Conservation (phyloP, 176 grass and related monocot species). For the Eragrostis curvula region DNA sequence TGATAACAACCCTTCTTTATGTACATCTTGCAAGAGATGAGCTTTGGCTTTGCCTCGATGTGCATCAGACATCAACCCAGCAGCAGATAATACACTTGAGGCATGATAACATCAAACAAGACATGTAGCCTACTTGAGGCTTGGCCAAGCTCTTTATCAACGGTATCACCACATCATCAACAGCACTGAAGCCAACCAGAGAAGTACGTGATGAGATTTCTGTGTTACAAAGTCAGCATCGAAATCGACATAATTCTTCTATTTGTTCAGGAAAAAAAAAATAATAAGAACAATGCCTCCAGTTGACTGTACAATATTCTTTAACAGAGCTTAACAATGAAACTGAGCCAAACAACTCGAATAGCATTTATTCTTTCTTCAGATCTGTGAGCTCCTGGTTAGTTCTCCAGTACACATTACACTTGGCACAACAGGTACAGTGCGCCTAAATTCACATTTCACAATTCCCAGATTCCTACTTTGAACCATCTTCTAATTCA, state of each 20-base stretch:
- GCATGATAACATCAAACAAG: too few relatives aligned
- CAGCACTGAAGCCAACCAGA: background rate
- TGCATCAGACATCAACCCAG: too few relatives aligned
- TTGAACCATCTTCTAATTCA: background rate
- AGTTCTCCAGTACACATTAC: slow-evolving; percentile 4
- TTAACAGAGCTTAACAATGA: background rate
- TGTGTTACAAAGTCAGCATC: background rate
- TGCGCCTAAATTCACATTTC: background rate
- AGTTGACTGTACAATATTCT: background rate
- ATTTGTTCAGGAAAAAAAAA: background rate
- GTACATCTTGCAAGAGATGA: too few relatives aligned
- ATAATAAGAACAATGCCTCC: background rate
- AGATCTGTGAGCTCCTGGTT: too few relatives aligned
- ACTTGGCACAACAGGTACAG: background rate
- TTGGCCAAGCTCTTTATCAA: background rate
- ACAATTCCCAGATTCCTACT: background rate
- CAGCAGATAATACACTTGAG: too few relatives aligned
- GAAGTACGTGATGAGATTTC: background rate
- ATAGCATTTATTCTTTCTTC: background rate
- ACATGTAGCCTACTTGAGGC: too few relatives aligned
- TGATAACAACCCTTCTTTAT: too few relatives aligned
- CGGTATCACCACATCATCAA: background rate
- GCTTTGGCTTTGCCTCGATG: too few relatives aligned
- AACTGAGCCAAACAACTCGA: background rate
- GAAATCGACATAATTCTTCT: background rate